Conservation (phyloP, 306 rosid genomes). For the Quercus mongolica region DNA sequence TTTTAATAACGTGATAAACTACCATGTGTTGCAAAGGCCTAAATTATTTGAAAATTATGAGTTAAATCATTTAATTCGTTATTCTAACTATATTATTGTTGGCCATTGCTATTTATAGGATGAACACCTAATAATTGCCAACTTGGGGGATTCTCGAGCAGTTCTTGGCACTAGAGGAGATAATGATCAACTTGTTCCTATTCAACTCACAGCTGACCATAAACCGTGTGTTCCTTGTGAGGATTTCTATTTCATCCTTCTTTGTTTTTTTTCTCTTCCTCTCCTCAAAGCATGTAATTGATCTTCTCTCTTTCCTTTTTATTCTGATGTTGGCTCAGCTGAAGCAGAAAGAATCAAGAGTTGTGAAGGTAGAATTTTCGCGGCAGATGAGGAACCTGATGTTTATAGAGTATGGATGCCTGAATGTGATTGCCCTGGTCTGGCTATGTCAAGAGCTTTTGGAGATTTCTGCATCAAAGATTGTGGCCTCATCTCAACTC, state of each 20-base stretch:
- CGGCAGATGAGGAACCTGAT: constrained; percentile 71
- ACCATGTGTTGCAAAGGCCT: no score
- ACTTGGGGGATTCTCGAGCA: constrained; percentile 94
- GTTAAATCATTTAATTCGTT: neutral
- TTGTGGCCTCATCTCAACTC: constrained; percentile 76
- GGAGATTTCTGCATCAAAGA: constrained; percentile 96
- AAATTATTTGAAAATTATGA: neutral
- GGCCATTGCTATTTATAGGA: constrained; percentile 42
- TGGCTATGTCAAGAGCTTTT: constrained; percentile 94
- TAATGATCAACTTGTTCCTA: constrained; percentile 47
- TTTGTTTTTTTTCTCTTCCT: neutral
- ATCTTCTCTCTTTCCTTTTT: neutral
- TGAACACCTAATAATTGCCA: constrained; percentile 64
- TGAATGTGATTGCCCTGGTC: constrained; percentile 85
- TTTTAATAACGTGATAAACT: no score
- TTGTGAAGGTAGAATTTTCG: constrained; percentile 71
- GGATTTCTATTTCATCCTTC: constrained; percentile 16
- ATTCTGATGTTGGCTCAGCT: constrained; percentile 40
- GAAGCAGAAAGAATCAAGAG: constrained; percentile 73
- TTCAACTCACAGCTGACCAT: constrained; percentile 84
- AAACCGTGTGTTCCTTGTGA: constrained; percentile 80
- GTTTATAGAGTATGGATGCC: constrained; percentile 94
- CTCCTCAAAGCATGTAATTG: neutral
- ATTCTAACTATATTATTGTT: neutral
- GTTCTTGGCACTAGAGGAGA: constrained; percentile 76